Evolutionary conservation across 2,329 filamentous ascomycete species (phyloP), one percentile per base, ranked within the genome.

Genomic region (Fusarium oxysporum): DNA sequence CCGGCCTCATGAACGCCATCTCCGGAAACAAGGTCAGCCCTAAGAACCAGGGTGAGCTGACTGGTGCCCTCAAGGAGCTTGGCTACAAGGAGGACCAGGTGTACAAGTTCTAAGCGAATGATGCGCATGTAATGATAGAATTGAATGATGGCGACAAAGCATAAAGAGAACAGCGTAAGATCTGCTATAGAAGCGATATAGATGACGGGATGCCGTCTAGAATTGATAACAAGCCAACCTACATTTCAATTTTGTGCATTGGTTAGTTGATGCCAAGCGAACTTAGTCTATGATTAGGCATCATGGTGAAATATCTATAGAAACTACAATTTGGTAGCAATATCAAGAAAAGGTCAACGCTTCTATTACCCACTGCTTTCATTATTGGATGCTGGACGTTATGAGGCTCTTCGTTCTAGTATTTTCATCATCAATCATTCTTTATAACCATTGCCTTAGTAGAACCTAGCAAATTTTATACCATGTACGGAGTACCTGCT

Each of bases 11-110:
- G 91, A 97, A 97, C 83, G 93, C 95, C 67, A 91, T 98, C 76
- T 96, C 93, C 41, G 96, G 96, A 38, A 84, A 85, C 79, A 98
- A 99, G 93, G 92, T 92, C 82, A 96, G 92, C 84, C 95, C 95
- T n/a, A 88, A 90, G 78, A 95, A 99, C 82, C 96, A 99, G 86
- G 96, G 96, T 76, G 96, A 98, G 85, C 87, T 99, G 74, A 86
- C 86, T 13, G 96, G 93, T 72, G 86, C 92, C 73, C 86, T 99
- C 74, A 92, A 94, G 85, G 94, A 97, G 78, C 86, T 98, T 41
- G 95, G 95, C 53, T 88, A 88, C 78, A 79, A 73, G 33, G 73
- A 82, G 56, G 86, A 98, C 67, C 96, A 98, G 86, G 95, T 98
- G 40, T 97, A 94, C 88, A 98, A 98, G 89, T 97, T 97, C 80